phyloP scores from a whole-genome alignment of 2,329 filamentous ascomycete genomes.

The Zarea fungicola region DNA sequence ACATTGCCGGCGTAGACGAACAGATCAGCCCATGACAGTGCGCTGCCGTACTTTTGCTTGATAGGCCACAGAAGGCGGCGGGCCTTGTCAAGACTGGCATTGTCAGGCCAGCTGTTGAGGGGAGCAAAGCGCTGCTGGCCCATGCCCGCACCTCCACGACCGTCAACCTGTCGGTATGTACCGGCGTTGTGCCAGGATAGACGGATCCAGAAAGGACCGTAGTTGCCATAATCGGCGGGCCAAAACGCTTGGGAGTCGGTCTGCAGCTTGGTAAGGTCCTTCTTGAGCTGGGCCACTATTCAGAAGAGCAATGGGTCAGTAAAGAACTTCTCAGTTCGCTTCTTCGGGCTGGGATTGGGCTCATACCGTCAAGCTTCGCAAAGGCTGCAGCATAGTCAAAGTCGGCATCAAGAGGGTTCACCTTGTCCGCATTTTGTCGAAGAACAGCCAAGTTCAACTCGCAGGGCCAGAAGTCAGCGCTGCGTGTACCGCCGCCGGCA shows the following conservation, averaged over 20 bases:
- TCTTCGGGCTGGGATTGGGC: not conserved
- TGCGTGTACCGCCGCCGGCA: conserved; percentile 61
- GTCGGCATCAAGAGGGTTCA: conserved; percentile 59
- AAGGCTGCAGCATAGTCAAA: conserved; percentile 71
- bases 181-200: conserved; percentile 79
- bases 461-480: conserved; percentile 71
- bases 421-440: conserved; percentile 60
- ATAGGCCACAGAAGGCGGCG: conserved; percentile 74
- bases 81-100: conserved; percentile 73
- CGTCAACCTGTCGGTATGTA: conserved; percentile 67
- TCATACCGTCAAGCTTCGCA: conserved; percentile 49
- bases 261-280: conserved; percentile 64
- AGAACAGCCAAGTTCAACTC: conserved; percentile 64
- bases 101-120: conserved; percentile 77
- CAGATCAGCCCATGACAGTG: conserved; percentile 76
- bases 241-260: conserved; percentile 77
- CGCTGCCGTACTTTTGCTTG: conserved; percentile 80
- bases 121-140: conserved; percentile 77
- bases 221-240: conserved; percentile 78
- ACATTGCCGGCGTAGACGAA: conserved; percentile 69
- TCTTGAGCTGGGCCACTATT: conserved; percentile 61
- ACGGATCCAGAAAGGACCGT: conserved; percentile 73
- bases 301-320: not conserved
- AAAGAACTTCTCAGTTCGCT: not conserved
- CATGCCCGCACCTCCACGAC: conserved; percentile 67